These are phyloP conservation scores for Phytopythium boreale DNA, from an alignment of 352 stramenopile genomes.

Conservation along the genomic window DNA sequence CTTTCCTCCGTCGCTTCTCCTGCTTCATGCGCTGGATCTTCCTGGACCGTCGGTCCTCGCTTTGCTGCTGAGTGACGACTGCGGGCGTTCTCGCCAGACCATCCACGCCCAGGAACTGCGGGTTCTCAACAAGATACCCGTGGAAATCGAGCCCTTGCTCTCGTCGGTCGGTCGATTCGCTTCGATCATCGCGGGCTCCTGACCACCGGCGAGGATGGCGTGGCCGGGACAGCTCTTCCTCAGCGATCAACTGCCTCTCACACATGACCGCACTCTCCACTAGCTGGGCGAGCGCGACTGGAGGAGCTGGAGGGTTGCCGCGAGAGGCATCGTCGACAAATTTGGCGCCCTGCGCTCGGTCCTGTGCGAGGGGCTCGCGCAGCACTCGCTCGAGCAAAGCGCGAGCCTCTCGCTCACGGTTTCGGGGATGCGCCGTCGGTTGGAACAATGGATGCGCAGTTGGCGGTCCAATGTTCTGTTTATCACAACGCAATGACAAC, in stretches of 20 bases:
- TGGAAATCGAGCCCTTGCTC: background rate
- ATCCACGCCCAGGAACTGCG: constrained; percentile 4
- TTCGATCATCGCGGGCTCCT: background rate
- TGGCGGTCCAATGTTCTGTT: background rate
- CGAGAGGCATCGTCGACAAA: background rate
- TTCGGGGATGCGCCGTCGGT: constrained; percentile 10
- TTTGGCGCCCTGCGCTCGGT: background rate
- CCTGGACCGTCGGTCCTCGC: background rate
- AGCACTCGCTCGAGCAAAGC: constrained; percentile 6
- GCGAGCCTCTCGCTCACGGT: constrained; percentile 17
- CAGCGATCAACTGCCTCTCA: background rate
- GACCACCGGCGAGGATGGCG: background rate
- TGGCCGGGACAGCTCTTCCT: background rate
- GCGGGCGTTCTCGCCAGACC: background rate
- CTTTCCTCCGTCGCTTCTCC: background rate
- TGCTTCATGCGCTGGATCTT: background rate
- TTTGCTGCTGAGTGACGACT: background rate
- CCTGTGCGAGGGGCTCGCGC: background rate
- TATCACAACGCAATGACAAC: background rate
- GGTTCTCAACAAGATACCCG: constrained; percentile 1
- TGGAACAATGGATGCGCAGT: background rate
- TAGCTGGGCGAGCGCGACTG: background rate
- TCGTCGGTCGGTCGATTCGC: background rate
- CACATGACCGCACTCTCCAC: background rate
- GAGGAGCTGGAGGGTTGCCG: background rate